A percentile compares a stretch with the other conserved stretches of the same genome.
These are phyloP conservation scores for Fraxinus sp. DNA, from an alignment of 305 asterid species.

Conservation along the genomic window DNA sequence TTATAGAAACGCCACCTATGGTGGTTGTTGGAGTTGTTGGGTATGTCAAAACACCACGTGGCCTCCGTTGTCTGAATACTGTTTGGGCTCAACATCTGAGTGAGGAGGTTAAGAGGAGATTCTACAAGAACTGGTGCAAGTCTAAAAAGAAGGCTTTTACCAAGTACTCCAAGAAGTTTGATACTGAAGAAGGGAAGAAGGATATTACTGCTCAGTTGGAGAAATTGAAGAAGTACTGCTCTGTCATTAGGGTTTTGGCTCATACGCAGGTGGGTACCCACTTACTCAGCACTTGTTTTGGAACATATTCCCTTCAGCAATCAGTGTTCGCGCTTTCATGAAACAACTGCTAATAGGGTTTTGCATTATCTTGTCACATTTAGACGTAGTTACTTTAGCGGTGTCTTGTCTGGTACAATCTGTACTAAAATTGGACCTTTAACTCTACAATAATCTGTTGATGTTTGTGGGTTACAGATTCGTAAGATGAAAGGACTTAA, in stretches of 20 bases:
- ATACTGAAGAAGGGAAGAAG: slow-evolving; percentile 63
- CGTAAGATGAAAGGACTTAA: slow-evolving; percentile 81
- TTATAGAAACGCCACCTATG: slow-evolving; percentile 80
- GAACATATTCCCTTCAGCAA: neutral
- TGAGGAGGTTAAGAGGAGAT: slow-evolving; percentile 73
- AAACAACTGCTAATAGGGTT: neutral
- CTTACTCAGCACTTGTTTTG: neutral
- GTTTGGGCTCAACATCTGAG: slow-evolving; percentile 73
- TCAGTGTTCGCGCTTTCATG: neutral
- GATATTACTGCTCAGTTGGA: slow-evolving; percentile 60
- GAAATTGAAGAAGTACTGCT: slow-evolving; percentile 69
- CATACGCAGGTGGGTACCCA: slow-evolving; percentile 53
- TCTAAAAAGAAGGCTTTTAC: slow-evolving; percentile 56
- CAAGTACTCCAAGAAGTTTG: slow-evolving; percentile 61
- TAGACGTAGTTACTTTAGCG: neutral
- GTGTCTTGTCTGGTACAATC: neutral
- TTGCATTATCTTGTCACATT: neutral
- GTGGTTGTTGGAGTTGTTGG: slow-evolving; percentile 85
- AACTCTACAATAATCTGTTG: neutral
- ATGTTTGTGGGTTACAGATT: slow-evolving; percentile 34
- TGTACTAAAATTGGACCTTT: neutral
- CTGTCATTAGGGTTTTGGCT: slow-evolving; percentile 67
- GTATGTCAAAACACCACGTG: slow-evolving; percentile 73
- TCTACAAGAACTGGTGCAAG: slow-evolving; percentile 50
- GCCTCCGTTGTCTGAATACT: slow-evolving; percentile 42